phyloP scores from a whole-genome alignment of 129 eudicot genomes.

The Arctium minus region DNA sequence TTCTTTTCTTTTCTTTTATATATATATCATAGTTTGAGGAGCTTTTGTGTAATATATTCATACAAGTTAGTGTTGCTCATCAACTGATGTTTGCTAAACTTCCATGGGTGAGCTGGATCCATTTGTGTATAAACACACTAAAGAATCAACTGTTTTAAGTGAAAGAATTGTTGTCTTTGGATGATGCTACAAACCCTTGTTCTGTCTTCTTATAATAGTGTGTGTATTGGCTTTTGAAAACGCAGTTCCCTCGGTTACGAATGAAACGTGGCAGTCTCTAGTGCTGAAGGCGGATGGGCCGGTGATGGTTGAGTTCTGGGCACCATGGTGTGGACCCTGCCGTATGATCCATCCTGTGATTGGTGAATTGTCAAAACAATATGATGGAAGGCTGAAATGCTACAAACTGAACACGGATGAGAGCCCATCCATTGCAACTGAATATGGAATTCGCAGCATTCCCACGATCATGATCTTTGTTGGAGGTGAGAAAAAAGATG shows the following conservation, averaged over 20 bases:
- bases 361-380: slow-evolving; percentile 49
- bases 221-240: not conserved
- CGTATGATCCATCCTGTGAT: slow-evolving; percentile 58
- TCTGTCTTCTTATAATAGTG: too few species aligned
- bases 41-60: too few species aligned
- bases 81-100: too few species aligned
- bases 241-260: slow-evolving; percentile 50
- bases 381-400: slow-evolving; percentile 52
- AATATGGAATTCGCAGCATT: slow-evolving; percentile 57
- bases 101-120: too few species aligned
- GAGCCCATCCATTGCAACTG: slow-evolving; percentile 43
- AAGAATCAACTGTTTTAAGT: too few species aligned
- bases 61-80: too few species aligned
- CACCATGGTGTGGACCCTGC: slow-evolving; percentile 82
- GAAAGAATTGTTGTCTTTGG: too few species aligned
- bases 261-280: slow-evolving; percentile 44
- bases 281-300: slow-evolving; percentile 50
- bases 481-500: slow-evolving; percentile 60
- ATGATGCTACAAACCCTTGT: too few species aligned
- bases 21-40: too few species aligned
- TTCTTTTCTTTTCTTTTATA: too few species aligned
- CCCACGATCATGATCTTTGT: slow-evolving; percentile 55
- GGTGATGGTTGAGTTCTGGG: slow-evolving; percentile 68
- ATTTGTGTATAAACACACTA: too few species aligned
- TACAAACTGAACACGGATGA: slow-evolving; percentile 55